These are phyloP conservation scores for Globisporangium cederbergense DNA, from an alignment of 352 stramenopile genomes.

Conservation along the genomic window DNA sequence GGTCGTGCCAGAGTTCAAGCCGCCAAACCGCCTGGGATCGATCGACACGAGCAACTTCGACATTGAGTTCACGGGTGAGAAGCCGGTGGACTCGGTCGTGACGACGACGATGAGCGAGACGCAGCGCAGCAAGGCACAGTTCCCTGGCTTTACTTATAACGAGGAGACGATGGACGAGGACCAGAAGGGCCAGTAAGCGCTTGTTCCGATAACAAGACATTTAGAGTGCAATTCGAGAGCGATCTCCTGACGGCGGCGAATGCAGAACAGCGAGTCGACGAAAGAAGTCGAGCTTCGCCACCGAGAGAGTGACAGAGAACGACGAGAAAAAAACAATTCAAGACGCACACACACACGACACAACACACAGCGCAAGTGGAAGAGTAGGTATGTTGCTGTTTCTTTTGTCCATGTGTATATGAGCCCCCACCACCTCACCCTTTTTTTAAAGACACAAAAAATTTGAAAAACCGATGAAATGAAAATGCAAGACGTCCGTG, in stretches of 20 bases:
- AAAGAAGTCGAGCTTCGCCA: conserved; percentile 1
- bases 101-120: conserved; percentile 90
- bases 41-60: conserved; percentile 95
- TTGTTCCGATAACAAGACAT: conserved; percentile 13
- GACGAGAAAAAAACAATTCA: neutral
- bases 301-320: conserved; percentile 7
- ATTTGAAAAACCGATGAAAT: conserved; percentile 12
- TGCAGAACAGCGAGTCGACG: neutral
- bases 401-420: conserved; percentile 19
- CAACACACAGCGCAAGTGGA: conserved; percentile 10
- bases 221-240: conserved; percentile 7
- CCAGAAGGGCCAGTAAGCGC: conserved; percentile 74
- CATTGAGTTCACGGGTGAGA: conserved; percentile 91
- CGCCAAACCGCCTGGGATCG: conserved; percentile 81
- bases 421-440: neutral
- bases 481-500: neutral
- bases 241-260: neutral
- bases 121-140: conserved; percentile 89
- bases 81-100: conserved; percentile 88
- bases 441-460: conserved; percentile 10
- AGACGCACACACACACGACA: neutral
- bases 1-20: conserved; percentile 90
- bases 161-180: conserved; percentile 85
- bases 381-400: conserved; percentile 12
- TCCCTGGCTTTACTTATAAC: conserved; percentile 89